Conservation (phyloP, 2,329 filamentous ascomycete species). For the Cladosporium sphaerospermum region DNA sequence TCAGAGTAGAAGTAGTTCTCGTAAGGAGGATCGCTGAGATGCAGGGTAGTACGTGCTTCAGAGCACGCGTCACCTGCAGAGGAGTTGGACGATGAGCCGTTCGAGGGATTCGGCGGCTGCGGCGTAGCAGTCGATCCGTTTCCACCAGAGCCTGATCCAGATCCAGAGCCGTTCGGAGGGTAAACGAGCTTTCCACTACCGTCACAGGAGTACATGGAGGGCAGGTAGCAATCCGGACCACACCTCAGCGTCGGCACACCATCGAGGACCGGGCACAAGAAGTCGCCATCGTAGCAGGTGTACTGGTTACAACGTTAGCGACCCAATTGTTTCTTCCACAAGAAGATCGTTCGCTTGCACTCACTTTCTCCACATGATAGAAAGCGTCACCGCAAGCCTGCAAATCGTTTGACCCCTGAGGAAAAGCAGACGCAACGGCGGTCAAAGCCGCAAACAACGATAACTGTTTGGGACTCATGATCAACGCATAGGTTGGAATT, state of each 20-base stretch:
- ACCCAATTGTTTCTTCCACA: background rate
- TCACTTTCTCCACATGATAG: background rate
- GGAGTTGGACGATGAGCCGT: background rate
- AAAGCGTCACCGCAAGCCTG: conserved; percentile 2
- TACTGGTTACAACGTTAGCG: conserved; percentile 22
- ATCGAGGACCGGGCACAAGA: conserved; percentile 33
- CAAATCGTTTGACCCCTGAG: background rate
- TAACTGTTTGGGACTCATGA: too few relatives aligned
- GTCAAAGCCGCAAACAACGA: background rate
- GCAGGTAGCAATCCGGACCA: conserved; percentile 32
- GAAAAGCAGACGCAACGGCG: background rate
- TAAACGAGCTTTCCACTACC: conserved; percentile 21
- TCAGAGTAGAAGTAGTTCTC: conserved; percentile 62
- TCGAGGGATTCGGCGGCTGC: background rate
- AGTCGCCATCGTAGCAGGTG: conserved; percentile 33
- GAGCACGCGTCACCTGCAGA: conserved; percentile 18
- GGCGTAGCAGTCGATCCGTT: background rate
- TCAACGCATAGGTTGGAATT: too few relatives aligned
- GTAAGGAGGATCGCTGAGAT: conserved; percentile 53
- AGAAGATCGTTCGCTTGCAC: background rate
- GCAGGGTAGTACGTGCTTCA: conserved; percentile 32
- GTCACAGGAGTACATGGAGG: conserved; percentile 27
- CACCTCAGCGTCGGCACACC: conserved; percentile 31
- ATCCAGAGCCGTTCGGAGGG: conserved; percentile 18
- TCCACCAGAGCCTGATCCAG: background rate